Conservation (phyloP, 495 filamentous ascomycete species). For the Lasiosphaeria ovina region DNA sequence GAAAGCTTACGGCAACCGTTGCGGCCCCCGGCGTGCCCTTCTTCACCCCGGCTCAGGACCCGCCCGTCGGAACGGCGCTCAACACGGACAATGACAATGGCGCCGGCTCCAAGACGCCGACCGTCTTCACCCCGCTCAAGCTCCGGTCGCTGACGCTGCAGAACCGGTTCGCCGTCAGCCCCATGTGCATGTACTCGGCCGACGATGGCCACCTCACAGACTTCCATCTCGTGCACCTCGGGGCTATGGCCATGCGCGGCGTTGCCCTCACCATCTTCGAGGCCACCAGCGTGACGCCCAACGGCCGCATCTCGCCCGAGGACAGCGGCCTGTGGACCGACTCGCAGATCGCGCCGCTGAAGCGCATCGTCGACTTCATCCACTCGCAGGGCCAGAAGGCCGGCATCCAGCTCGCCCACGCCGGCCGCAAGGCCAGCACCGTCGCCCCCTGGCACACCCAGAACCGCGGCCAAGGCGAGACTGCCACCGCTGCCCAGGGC, state of each 20-base stretch:
- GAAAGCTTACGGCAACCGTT: constrained; percentile 16
- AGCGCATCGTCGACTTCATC: constrained; percentile 58
- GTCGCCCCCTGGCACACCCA: constrained; percentile 56
- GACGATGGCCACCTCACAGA: constrained; percentile 66
- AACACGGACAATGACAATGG: constrained; percentile 16
- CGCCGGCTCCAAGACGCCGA: constrained; percentile 48
- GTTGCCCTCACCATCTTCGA: constrained; percentile 65
- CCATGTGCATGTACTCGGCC: constrained; percentile 71
- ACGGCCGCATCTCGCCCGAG: constrained; percentile 70
- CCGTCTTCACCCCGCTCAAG: constrained; percentile 61
- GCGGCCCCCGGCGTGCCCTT: constrained; percentile 42
- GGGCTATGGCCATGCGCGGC: constrained; percentile 62
- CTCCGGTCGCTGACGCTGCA: constrained; percentile 68
- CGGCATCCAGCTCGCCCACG: constrained; percentile 72
- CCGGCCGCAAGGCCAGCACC: constrained; percentile 69
- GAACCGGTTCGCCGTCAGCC: constrained; percentile 63
- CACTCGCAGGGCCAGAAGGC: constrained; percentile 65
- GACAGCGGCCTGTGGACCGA: constrained; percentile 70
- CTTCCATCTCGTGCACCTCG: constrained; percentile 66
- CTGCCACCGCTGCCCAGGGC: constrained; percentile 51
- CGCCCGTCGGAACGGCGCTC: constrained; percentile 53
- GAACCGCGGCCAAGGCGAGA: constrained; percentile 20
- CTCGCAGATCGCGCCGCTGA: constrained; percentile 62
- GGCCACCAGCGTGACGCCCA: constrained; percentile 62
- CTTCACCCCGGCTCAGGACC: constrained; percentile 59